Percentiles rank a stretch among this genome's conserved stretches.
These are phyloP conservation scores for Berkeleyomyces basicola DNA, from an alignment of 2,329 filamentous ascomycete genomes.

Conservation along the genomic window DNA sequence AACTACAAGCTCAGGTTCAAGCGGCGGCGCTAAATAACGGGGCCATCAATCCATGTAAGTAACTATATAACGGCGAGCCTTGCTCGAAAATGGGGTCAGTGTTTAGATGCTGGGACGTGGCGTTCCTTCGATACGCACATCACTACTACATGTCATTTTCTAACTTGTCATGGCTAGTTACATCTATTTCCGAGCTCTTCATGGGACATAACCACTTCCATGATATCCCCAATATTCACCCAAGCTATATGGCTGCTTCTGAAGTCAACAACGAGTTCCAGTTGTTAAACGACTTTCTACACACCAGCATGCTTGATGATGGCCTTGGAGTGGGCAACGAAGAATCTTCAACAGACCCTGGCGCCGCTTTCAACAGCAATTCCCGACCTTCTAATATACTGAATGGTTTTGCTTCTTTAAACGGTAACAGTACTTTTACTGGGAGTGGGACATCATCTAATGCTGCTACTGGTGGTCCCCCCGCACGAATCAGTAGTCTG, in stretches of 20 bases:
- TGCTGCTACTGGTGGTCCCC: conserved; percentile 1
- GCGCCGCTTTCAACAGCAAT: conserved; percentile 16
- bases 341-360: conserved; percentile 17
- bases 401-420: conserved; percentile 6
- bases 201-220: conserved; percentile 68
- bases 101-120: too few relatives aligned
- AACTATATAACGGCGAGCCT: background rate
- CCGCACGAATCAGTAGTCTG: background rate
- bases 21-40: conserved; percentile 29
- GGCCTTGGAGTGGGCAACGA: conserved; percentile 25
- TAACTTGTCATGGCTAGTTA: background rate
- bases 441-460: background rate
- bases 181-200: conserved; percentile 26
- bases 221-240: conserved; percentile 88
- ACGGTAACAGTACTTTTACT: background rate
- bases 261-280: conserved; percentile 97
- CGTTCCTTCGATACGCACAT: too few relatives aligned
- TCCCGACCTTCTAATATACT: background rate
- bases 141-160: background rate
- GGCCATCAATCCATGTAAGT: conserved; percentile 62
- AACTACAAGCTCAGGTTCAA: conserved; percentile 38
- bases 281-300: conserved; percentile 88
- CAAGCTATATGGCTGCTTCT: conserved; percentile 81
- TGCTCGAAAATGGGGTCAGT: background rate
- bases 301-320: conserved; percentile 80